A percentile compares a stretch with the other conserved stretches of the same genome.
Conservation (phyloP, 495 filamentous ascomycete genomes). For the Tuber borchii region DNA sequence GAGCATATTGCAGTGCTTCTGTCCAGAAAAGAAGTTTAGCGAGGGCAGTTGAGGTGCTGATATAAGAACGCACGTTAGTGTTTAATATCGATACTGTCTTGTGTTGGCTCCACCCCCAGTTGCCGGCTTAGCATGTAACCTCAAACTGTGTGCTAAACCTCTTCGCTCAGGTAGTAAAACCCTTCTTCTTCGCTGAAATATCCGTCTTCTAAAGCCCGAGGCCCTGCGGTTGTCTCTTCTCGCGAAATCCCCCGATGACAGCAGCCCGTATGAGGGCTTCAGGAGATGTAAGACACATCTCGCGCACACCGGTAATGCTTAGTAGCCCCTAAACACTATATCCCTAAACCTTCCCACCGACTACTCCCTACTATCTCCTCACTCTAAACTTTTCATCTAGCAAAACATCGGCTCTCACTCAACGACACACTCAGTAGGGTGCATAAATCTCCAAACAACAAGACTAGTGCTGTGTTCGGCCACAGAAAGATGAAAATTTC, state of each 20-base stretch:
- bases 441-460: neutral
- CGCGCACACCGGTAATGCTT: neutral
- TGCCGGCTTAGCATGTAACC: constrained; percentile 47
- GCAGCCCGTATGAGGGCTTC: neutral
- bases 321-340: neutral
- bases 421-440: neutral
- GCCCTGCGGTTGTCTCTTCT: constrained; percentile 59
- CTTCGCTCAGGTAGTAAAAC: constrained; percentile 55
- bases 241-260: constrained; percentile 45
- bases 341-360: neutral
- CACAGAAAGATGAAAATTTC: neutral
- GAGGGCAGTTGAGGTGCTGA: too few species aligned
- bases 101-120: constrained; percentile 45
- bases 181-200: constrained; percentile 55
- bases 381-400: neutral
- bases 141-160: constrained; percentile 60
- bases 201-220: constrained; percentile 57
- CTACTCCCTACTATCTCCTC: neutral
- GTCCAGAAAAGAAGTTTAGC: too few species aligned
- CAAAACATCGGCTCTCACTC: neutral
- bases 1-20: too few species aligned
- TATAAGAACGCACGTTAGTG: too few species aligned
- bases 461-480: neutral
- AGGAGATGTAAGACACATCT: neutral
- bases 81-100: too few species aligned